These are phyloP conservation scores for Pythium angustatum DNA, from an alignment of 352 stramenopile species.

Conservation along the genomic window DNA sequence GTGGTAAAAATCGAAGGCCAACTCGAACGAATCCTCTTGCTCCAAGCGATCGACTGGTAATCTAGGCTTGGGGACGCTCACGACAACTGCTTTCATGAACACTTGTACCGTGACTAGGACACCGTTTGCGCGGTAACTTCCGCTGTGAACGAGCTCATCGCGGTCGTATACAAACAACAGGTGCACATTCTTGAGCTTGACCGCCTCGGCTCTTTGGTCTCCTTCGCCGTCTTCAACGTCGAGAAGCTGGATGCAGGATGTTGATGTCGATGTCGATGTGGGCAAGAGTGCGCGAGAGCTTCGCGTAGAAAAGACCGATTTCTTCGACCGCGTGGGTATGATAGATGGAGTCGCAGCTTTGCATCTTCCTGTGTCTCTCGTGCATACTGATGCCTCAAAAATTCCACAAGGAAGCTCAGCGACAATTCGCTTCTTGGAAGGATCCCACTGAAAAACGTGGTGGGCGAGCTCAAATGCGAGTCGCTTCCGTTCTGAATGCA, in stretches of 20 bases:
- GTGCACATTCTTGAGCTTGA: not conserved
- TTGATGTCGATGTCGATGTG: constrained; percentile 34
- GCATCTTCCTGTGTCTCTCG: constrained; percentile 6
- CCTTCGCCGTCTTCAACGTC: constrained; percentile 33
- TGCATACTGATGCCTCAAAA: constrained; percentile 20
- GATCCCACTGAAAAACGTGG: constrained; percentile 22
- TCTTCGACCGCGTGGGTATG: constrained; percentile 20
- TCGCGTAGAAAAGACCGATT: constrained; percentile 29
- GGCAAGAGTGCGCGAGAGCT: constrained; percentile 21
- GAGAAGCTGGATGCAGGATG: constrained; percentile 51
- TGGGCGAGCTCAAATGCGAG: constrained; percentile 21
- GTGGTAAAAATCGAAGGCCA: constrained; percentile 65
- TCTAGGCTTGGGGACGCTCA: constrained; percentile 29
- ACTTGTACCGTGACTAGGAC: constrained; percentile 57
- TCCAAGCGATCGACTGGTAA: constrained; percentile 48
- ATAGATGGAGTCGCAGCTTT: not conserved
- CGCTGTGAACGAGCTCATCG: constrained; percentile 59
- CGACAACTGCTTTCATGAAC: constrained; percentile 51
- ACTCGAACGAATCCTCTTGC: constrained; percentile 54
- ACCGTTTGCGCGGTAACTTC: constrained; percentile 58
- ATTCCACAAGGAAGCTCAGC: constrained; percentile 25
- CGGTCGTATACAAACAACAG: constrained; percentile 41
- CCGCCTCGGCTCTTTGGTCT: constrained; percentile 18
- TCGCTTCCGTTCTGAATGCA: constrained; percentile 11
- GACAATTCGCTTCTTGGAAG: constrained; percentile 11